A percentile compares a stretch with the other conserved stretches of the same genome.
Evolutionary conservation across 2,329 filamentous ascomycete species (phyloP).

Genomic region (Chalara sp.): DNA sequence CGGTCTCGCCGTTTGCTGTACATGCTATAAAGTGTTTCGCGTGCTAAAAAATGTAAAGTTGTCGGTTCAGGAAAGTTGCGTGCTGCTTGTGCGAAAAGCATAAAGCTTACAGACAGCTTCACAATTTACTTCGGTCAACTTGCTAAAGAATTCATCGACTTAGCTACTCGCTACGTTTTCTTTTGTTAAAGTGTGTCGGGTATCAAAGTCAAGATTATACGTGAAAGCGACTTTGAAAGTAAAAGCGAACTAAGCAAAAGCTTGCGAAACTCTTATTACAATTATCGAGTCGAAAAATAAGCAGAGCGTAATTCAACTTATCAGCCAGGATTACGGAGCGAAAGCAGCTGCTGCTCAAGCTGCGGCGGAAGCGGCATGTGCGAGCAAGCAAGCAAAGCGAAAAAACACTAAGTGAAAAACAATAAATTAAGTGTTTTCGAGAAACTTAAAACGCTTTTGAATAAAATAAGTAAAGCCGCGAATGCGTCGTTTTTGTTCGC

Average conservation of each 20-base stretch:
- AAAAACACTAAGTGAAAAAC: no score
- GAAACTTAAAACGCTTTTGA: no score
- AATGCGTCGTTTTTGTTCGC: no score
- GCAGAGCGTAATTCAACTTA: slow-evolving; percentile 87
- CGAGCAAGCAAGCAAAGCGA: no score
- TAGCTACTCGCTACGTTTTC: slow-evolving; percentile 96
- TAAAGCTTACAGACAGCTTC: slow-evolving; percentile 99
- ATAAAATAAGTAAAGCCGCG: no score
- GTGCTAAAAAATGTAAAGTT: slow-evolving; percentile 99
- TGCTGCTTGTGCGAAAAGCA: slow-evolving; percentile 98
- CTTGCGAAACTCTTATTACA: slow-evolving; percentile 96
- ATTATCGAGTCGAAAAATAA: slow-evolving; percentile 99
- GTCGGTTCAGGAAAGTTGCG: slow-evolving; percentile 99
- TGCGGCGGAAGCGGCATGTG: no score
- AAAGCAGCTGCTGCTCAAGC: no score
- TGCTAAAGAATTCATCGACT: slow-evolving; percentile 99
- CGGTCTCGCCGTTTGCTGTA: slow-evolving; percentile 95
- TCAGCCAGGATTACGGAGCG: slow-evolving; percentile 97
- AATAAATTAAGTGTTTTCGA: no score
- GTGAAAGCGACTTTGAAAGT: no score
- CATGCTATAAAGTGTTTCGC: slow-evolving; percentile 99
- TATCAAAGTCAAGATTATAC: no score
- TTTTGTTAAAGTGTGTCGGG: slow-evolving; percentile 99
- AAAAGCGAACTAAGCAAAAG: slow-evolving; percentile 98
- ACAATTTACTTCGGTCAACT: slow-evolving; percentile 99